A percentile compares a stretch with the other conserved stretches of the same genome.
These are phyloP conservation scores for Byssoonygena ceratinophila DNA, from an alignment of 2,329 filamentous ascomycete species.

Conservation along the genomic window DNA sequence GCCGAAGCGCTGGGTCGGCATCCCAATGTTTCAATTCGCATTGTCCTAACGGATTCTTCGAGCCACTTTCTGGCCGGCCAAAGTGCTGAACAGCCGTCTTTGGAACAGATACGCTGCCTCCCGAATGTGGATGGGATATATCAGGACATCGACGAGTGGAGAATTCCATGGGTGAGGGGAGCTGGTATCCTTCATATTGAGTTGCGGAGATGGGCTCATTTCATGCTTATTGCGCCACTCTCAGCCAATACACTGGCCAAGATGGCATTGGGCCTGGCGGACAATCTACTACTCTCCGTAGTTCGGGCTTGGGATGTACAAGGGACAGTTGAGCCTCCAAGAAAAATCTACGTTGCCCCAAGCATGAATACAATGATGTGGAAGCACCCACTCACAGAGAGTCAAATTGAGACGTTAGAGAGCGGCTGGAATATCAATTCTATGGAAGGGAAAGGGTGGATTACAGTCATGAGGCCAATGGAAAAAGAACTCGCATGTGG, in stretches of 20 bases:
- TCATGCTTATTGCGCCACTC: conserved; percentile 70
- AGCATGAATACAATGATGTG: conserved; percentile 86
- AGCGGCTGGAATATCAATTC: conserved; percentile 53
- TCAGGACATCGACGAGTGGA: conserved; percentile 78
- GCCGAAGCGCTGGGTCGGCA: conserved; percentile 35
- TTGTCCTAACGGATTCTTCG: conserved; percentile 68
- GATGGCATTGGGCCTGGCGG: conserved; percentile 64
- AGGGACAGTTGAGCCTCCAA: conserved; percentile 20
- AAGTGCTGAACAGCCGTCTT: conserved; percentile 61
- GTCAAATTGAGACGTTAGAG: conserved; percentile 56
- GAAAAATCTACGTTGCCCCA: conserved; percentile 58
- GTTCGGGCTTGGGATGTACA: conserved; percentile 80
- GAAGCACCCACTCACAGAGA: conserved; percentile 64
- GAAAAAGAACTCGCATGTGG: conserved; percentile 57
- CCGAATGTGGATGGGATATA: conserved; percentile 73
- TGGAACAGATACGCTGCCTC: conserved; percentile 48
- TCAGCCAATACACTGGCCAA: conserved; percentile 81
- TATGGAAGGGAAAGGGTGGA: conserved; percentile 32
- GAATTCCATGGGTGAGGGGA: conserved; percentile 62
- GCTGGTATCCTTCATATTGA: conserved; percentile 85
- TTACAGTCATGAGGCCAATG: conserved; percentile 20
- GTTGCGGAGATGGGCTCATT: conserved; percentile 67
- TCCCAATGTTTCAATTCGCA: conserved; percentile 61
- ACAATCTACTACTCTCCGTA: conserved; percentile 62
- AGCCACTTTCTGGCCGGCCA: conserved; percentile 67